Evolutionary conservation across 2,329 filamentous ascomycete species (phyloP), one percentile per base, ranked within the genome.

Genomic region (Aspergillus candidus): DNA sequence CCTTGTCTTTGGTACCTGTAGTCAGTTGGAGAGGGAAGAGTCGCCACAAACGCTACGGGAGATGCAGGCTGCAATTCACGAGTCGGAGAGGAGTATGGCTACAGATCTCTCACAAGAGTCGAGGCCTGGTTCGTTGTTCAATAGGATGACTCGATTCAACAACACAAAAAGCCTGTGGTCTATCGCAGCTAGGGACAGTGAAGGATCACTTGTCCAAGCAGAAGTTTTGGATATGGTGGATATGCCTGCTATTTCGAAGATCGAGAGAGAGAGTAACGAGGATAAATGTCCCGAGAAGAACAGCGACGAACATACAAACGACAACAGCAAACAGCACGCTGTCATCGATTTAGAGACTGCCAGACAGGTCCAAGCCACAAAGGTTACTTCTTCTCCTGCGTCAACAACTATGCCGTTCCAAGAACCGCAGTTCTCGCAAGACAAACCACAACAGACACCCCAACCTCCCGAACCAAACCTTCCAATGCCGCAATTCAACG

Each of bases 1-100:
- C 47, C 86, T 90, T 58, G 68, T 94, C 0, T 94, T 94, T 65
- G 88, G 88, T 1, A 93, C 88, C 0, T 90, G 85, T 1, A 94
- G 88, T 61, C 88, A 94, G 61, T 69, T 94, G 17, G 84, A 83
- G 11, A 71, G 76, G 43, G 85, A 88, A 44, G 80, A 88, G 31
- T 86, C 84, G 0, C 84, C 85, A 0, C 77, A 76, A 0, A 75
- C 82, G 17, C 46, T 60, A 32, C 54, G 47, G 46, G 59, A 63
- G 36, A 58, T 54, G 36, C 58, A 66, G 44, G 49, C 53, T 46
- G 66, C 57, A 41, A 56, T 60, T 41, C 46, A 41, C 39, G 60
- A 51, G 51, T 68, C 60, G 10, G 63, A 64, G 47, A 55, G 41
- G 33, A 45, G 51, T 44, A 40, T 48, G 10, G 27, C 41, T 22